Evolutionary conservation across 805 yeast genomes (phyloP).

Genomic region (Wickerhamiella dianesei): DNA sequence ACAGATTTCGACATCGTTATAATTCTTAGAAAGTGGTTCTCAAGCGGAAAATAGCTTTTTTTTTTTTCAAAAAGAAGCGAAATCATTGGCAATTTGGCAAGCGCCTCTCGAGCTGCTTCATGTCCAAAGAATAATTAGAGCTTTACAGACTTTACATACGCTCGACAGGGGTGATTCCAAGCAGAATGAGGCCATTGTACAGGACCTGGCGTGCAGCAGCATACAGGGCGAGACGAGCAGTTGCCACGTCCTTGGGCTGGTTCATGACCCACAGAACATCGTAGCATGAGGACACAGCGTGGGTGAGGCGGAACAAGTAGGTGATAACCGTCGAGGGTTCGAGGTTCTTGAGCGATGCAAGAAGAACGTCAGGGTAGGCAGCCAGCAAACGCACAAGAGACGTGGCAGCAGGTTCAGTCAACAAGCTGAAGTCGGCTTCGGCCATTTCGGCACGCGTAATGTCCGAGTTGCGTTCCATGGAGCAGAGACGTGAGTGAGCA

Average conservation of each 20-base stretch:
- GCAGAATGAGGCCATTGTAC: conserved; percentile 72
- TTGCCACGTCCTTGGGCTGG: conserved; percentile 72
- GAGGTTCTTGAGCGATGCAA: conserved; percentile 65
- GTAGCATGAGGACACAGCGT: conserved; percentile 90
- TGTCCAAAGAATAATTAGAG: no score
- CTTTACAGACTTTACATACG: conserved; percentile 81
- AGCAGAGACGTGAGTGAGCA: conserved; percentile 93
- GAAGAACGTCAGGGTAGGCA: conserved; percentile 81
- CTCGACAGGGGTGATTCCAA: conserved; percentile 96
- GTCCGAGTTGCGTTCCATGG: conserved; percentile 74
- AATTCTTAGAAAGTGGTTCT: no score
- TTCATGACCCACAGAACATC: conserved; percentile 95
- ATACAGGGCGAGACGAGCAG: conserved; percentile 85
- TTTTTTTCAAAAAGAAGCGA: no score
- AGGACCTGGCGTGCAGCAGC: conserved; percentile 80
- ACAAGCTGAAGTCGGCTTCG: conserved; percentile 43
- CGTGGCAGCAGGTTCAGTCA: conserved; percentile 58
- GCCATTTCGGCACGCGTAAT: conserved; percentile 20
- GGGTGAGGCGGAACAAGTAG: conserved; percentile 80
- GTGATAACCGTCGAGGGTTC: conserved; percentile 95
- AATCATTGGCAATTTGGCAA: no score
- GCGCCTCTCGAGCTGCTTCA: no score
- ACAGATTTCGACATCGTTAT: no score
- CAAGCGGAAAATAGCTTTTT: no score
- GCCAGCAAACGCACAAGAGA: conserved; percentile 64